Conservation (phyloP, 75 land plant species). For the Cunninghamia lanceolata region DNA sequence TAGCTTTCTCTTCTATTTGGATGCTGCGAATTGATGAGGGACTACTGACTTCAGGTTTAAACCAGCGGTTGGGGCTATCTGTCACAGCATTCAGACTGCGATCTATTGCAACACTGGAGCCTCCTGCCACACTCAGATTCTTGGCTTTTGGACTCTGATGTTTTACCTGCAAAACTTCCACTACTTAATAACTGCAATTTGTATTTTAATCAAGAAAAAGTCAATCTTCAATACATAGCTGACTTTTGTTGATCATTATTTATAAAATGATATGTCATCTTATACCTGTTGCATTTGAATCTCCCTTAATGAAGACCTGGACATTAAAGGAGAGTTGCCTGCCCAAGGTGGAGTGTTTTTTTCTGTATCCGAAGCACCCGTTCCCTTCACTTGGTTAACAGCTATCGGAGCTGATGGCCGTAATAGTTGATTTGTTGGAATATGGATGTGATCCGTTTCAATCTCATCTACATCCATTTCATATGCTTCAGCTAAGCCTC, state of each 20-base stretch:
- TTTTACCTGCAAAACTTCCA: constrained; percentile 9
- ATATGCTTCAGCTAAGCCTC: constrained; percentile 14
- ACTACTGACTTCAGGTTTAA: constrained; percentile 72
- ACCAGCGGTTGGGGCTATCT: constrained; percentile 71
- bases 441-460: constrained; percentile 38
- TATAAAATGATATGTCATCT: background rate
- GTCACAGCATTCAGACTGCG: background rate
- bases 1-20: constrained; percentile 97
- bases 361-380: constrained; percentile 47
- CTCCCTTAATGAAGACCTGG: constrained; percentile 81
- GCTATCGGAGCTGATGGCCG: constrained; percentile 67
- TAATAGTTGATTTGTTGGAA: constrained; percentile 27
- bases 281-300: constrained; percentile 98
- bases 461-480: constrained; percentile 16
- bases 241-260: background rate
- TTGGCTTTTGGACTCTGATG: background rate
- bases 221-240: background rate
- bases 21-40: constrained; percentile 91
- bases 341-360: constrained; percentile 90
- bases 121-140: background rate
- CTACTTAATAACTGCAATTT: background rate
- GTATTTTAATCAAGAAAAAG: background rate
- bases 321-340: constrained; percentile 62
- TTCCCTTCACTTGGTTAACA: constrained; percentile 26
- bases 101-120: background rate